These are phyloP conservation scores for Toxoplasma gondii DNA, from an alignment of 169 alveolate species.

Conservation along the genomic window DNA sequence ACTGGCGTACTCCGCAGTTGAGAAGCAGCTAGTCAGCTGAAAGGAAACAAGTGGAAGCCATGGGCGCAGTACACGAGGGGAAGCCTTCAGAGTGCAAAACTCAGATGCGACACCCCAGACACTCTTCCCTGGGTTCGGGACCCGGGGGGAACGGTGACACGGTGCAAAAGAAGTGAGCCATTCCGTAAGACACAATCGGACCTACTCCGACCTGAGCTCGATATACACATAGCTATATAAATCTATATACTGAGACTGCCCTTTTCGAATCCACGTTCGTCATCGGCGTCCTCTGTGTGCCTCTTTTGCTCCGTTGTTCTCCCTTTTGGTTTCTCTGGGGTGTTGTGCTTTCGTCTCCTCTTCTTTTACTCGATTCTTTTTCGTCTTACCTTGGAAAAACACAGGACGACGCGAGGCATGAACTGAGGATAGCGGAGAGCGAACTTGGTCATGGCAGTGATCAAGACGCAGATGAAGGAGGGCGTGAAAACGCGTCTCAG, in stretches of 20 bases:
- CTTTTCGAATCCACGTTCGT: no score
- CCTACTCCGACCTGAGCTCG: no score
- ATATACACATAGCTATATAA: no score
- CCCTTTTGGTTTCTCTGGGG: no score
- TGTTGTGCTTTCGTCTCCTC: not conserved
- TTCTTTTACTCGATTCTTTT: not conserved
- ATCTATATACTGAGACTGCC: no score
- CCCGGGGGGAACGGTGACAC: no score
- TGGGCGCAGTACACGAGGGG: no score
- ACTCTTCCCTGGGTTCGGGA: no score
- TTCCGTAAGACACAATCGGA: no score
- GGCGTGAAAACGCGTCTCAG: conserved; percentile 1
- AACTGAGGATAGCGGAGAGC: not conserved
- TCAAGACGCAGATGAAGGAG: not conserved
- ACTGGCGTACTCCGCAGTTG: not conserved
- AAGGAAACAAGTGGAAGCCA: not conserved
- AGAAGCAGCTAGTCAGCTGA: conserved; percentile 8
- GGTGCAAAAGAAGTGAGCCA: no score
- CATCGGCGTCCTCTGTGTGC: not conserved
- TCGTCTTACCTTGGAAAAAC: conserved; percentile 1
- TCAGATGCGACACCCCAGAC: no score
- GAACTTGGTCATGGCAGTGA: conserved; percentile 24
- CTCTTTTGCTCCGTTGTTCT: not conserved
- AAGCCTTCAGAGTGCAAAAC: no score
- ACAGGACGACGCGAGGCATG: conserved; percentile 24